Base-by-base conservation (phyloP, 805 yeast genomes). In the Sugiyamaella marilandica region DNA sequence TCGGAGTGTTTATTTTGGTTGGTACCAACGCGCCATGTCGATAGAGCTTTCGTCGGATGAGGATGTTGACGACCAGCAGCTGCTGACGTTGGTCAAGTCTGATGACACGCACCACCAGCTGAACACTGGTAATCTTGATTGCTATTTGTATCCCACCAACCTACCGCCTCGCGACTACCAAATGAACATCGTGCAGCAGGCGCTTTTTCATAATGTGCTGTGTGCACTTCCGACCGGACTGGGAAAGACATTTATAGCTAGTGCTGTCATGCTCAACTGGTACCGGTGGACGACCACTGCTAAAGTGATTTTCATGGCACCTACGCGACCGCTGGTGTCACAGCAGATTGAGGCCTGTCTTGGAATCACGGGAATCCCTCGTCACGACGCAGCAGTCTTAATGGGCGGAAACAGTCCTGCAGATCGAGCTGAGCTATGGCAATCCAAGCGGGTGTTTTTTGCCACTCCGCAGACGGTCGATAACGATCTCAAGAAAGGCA, bases 181-280 rank as follows among this genome's bases (percentile, higher is more conserved):
- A 70, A 82, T 76, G 63, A 83, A 84, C 58, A 90, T 94, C 51
- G 88, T 90, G 2, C 73, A 75, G 45, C 78, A 81, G 53, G 84
- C 97, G 0, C 71, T 94, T 35, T 82, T 79, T 61, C 75, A 82
- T 56, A 94, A 94, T 63, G 66, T 85, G 2, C 72, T 94, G 21
- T 92, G 95, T 64, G 95, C 97, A 0, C 79, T 94, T 13, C 99
- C 99, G 0, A 94, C 99, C 0, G 99, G 99, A 59, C 74, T 91
- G 66, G 99, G 99, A 37, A 94, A 94, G 70, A 94, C 99, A 0
- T 89, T 94, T 58, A 90, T 94, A 63, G 98, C 99, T 1, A 83
- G 95, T 35, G 85, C 96, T 0, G 92, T 92, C 19, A 94, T 94
- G 90, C 74, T 90, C 52, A 94, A 94, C 65, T 94, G 78, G 70